Conservation (phyloP, 805 yeast species). For the Myxozyma neglecta region DNA sequence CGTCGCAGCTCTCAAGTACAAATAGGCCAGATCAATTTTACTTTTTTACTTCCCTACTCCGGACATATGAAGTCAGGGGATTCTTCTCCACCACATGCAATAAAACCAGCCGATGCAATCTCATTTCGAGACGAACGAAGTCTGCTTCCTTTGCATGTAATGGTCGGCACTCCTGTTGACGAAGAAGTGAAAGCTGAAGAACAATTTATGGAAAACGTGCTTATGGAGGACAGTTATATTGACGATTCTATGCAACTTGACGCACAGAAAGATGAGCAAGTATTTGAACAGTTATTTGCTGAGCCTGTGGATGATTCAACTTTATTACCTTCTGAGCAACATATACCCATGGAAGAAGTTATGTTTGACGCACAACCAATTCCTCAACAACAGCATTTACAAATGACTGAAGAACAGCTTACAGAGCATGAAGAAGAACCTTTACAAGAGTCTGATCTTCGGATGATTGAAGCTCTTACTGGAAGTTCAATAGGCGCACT, state of each 20-base stretch:
- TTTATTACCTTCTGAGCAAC: neutral
- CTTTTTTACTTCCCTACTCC: conserved; percentile 78
- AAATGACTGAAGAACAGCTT: neutral
- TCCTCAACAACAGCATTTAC: neutral
- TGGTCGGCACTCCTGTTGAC: conserved; percentile 9
- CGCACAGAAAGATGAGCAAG: neutral
- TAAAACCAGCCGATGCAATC: conserved; percentile 31
- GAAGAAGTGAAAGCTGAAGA: neutral
- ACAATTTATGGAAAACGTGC: neutral
- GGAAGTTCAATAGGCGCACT: conserved; percentile 4
- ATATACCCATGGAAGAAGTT: neutral
- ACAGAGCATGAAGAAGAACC: conserved; percentile 3
- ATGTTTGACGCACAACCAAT: neutral
- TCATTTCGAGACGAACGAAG: conserved; percentile 21
- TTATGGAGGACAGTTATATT: neutral
- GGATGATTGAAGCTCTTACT: conserved; percentile 20
- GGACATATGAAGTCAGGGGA: conserved; percentile 6
- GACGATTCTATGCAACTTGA: neutral
- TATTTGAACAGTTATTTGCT: conserved; percentile 7
- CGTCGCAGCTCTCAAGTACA: conserved; percentile 56
- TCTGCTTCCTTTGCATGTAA: conserved; percentile 7
- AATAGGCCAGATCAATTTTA: conserved; percentile 88
- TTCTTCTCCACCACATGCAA: conserved; percentile 15
- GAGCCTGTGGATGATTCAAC: neutral
- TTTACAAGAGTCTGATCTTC: conserved; percentile 9